Evolutionary conservation across 768 basidiomycete species (phyloP), one percentile per base, ranked within the genome.

Genomic region (Auricularia sp.): DNA sequence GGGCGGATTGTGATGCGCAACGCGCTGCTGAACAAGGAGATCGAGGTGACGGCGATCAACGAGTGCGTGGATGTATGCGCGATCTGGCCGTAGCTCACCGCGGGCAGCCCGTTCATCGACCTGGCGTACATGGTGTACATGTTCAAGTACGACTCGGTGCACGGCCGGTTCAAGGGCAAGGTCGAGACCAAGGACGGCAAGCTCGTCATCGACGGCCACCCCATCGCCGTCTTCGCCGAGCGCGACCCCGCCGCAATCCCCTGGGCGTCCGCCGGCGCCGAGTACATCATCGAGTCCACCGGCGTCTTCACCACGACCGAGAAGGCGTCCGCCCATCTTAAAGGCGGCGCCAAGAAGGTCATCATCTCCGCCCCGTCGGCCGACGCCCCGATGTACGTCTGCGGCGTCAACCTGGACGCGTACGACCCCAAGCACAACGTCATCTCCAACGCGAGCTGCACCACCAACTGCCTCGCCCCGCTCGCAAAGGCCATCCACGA

Each of bases 271-370:
- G 84, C 84, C 62, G 90, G 90, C 67, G 97, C 96, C 68, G 82
- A 91, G 23, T 99, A 99, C 82, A 80, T 98, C 67, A 87, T 99
- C 74, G 97, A 99, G 80, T 92, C 97, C 63, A 98, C 97, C 70
- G 91, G 95, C 86, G 94, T 97, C 76, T 98, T 98, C 85, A 98
- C 95, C 75, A 97, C 94, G 72, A 83, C 77, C 69, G 94, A 97
- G 16, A 95, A 94, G 88, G 96, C 96, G 64, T 82, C 82, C 60
- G 87, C 86, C 70, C 96, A 99, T 81, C 81, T 99, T 79, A 93
- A 95, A 80, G 96, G 96, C 71, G 96, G 96, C 76, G 96, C 96
- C 74, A 98, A 98, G 87, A 99, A 98, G 83, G 96, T 99, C 75
- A 83, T 99, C 80, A 98, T 99, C 84, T 96, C 95, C 69, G 96